Percentiles rank a stretch among this genome's conserved stretches.
phyloP scores from a whole-genome alignment of 78 protist genomes.

The Dictyostelium purpureum region DNA sequence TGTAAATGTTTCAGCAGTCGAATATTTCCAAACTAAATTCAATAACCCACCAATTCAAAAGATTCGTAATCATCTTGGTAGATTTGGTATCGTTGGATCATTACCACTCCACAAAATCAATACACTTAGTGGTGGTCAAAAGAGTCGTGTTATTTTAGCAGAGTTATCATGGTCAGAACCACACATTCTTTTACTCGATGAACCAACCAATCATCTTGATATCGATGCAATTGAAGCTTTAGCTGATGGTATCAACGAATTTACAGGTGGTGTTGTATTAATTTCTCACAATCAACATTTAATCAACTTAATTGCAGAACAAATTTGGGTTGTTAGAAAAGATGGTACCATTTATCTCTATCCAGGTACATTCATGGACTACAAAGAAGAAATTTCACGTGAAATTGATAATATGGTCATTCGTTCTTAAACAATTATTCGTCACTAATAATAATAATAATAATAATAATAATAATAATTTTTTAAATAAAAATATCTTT shows the following conservation, averaged over 20 bases:
- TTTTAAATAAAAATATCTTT: too few species aligned
- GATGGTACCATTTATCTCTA: constrained; percentile 68
- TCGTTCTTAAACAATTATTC: constrained; percentile 25
- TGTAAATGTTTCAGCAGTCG: constrained; percentile 82
- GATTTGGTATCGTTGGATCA: constrained; percentile 79
- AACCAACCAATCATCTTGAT: constrained; percentile 97
- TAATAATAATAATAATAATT: too few species aligned
- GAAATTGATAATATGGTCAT: constrained; percentile 68
- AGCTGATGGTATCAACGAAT: constrained; percentile 88
- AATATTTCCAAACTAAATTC: constrained; percentile 80
- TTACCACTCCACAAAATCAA: constrained; percentile 70
- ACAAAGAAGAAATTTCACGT: constrained; percentile 70
- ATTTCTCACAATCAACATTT: constrained; percentile 91
- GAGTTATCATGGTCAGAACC: constrained; percentile 87
- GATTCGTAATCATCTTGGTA: constrained; percentile 82
- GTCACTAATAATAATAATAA: too few species aligned
- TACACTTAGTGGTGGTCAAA: constrained; percentile 96
- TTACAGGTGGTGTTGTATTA: constrained; percentile 91
- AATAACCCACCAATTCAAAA: constrained; percentile 67
- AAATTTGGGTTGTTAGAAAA: constrained; percentile 85
- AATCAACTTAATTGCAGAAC: constrained; percentile 49
- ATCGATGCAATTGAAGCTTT: constrained; percentile 91
- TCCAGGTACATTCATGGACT: constrained; percentile 80
- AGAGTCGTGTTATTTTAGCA: constrained; percentile 95
- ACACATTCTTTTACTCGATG: constrained; percentile 94